Conservation (phyloP, 352 stramenopile species). For the Phytophthora sojae region DNA sequence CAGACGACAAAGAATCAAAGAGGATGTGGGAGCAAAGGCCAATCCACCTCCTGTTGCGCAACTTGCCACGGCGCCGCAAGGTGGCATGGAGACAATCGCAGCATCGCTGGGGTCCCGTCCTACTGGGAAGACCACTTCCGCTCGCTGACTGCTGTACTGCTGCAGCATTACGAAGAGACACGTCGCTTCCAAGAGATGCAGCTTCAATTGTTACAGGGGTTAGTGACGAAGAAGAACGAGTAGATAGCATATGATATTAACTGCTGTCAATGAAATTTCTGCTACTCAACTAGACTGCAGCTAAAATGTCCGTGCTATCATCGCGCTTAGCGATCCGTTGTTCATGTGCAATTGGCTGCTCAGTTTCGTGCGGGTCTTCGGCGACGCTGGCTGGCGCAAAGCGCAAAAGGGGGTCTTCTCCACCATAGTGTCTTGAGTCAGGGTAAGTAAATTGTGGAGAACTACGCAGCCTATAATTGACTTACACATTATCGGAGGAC, state of each 20-base stretch:
- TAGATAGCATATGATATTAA: neutral
- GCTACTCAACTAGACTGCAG: too few species aligned
- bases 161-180: neutral
- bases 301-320: too few species aligned
- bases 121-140: neutral
- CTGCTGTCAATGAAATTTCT: too few species aligned
- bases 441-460: too few species aligned
- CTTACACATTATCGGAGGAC: too few species aligned
- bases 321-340: too few species aligned
- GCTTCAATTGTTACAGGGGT: neutral
- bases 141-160: neutral
- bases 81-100: slow-evolving; percentile 6
- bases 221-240: neutral
- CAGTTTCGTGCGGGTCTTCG: too few species aligned
- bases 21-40: neutral
- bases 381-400: too few species aligned
- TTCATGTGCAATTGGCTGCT: too few species aligned
- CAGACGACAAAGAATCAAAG: neutral
- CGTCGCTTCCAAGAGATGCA: neutral
- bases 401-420: too few species aligned
- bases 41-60: neutral
- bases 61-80: neutral
- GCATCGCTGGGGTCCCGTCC: neutral
- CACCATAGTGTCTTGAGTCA: too few species aligned
- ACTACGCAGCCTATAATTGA: too few species aligned